Evolutionary conservation across 2,329 filamentous ascomycete species (phyloP), one percentile per base, ranked within the genome.

Genomic region (Fusarium zealandicum): DNA sequence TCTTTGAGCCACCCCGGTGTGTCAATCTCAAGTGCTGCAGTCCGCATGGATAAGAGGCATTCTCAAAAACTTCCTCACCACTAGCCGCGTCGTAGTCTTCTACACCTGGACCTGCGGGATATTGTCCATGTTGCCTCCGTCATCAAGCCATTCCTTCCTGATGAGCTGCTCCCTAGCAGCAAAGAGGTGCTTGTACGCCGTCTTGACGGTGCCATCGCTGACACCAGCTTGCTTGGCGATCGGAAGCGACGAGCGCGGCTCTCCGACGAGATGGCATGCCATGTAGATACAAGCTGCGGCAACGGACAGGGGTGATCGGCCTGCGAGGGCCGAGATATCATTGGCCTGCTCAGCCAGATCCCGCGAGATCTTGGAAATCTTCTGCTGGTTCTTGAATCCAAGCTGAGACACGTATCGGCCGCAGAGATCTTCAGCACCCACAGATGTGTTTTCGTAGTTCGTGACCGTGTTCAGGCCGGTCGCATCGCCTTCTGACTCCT

Each of bases 211-310:
- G 49, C 95, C 93, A 70, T 99, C 96, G 72, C 92, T 97, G 22
- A 99, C 95, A 62, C 92, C 91, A 1, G 90, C 92, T 14, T 95
- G 88, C 18, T 76, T 75, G 5, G 92, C 90, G 66, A 99, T 97
- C 57, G 96, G 90, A 73, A 93, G 93, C n/a, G 92, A 89, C 6
- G 85, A 80, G 68, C 90, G 90, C 16, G 86, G 80, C 64, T 95
- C 85, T 50, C 88, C 90, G 78, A 96, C 89, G 31, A 98, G 82
- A 69, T 93, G 87, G 25, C 91, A 92, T 4, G 93, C 90, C 86
- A 98, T 95, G 80, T 95, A 99, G 73, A 99, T 97, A 73, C 92
- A 96, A 27, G 95, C 93, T 14, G 93, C 93, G 6, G 96, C 93
- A 57, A 96, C 92, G 1, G 93, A 97, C 41, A 99, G 81, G 16